Base-by-base conservation (phyloP, 1,284 basidiomycete genomes). In the Pisolithus thermaeus region DNA sequence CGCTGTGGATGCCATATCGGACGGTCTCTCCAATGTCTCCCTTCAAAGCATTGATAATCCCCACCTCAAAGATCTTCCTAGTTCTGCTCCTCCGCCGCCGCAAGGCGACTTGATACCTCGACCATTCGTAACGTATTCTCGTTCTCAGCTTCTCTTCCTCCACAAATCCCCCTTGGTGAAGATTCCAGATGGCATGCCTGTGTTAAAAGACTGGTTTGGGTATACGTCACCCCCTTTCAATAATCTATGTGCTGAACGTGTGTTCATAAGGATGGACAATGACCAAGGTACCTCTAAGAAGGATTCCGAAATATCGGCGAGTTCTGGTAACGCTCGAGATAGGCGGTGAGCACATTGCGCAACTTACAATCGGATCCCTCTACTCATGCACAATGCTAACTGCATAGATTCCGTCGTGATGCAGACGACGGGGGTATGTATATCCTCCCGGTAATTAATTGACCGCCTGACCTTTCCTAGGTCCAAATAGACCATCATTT, bases 201-300 rank as follows among this genome's bases (percentile, higher is more conserved):
- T 80, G 41, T 71, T 93, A 51, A 90, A 84, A 69, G 81, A 86
- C 44, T 93, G 91, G 91, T 93, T 91, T 70, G 91, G 91, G 90
- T 92, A 67, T 56, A 82, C 67, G 46, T 47, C 45, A 52, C 48
- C 45, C 53, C 43, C 50, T 52, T 55, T 51, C 52, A 30, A 56
- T 45, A 49, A 23, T 42, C 30, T 40, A 43, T 14, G 52, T 50
- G 39, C 59, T 58, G 49, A 58, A 56, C 67, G 54, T 59, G 12
- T 60, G 52, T 44, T 55, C 40, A 57, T 65, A 69, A 73, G 80
- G 64, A 66, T 74, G 61, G 82, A 84, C 73, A 74, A 78, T 57
- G 85, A 87, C 64, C 77, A 78, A 65, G 65, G 67, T 55, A 66
- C 74, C 38, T 73, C 69, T 46, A 87, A 84, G 74, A 89, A 87